Evolutionary conservation across 257 asterid genomes (phyloP).

Genomic region (Solanum chmielewskii): DNA sequence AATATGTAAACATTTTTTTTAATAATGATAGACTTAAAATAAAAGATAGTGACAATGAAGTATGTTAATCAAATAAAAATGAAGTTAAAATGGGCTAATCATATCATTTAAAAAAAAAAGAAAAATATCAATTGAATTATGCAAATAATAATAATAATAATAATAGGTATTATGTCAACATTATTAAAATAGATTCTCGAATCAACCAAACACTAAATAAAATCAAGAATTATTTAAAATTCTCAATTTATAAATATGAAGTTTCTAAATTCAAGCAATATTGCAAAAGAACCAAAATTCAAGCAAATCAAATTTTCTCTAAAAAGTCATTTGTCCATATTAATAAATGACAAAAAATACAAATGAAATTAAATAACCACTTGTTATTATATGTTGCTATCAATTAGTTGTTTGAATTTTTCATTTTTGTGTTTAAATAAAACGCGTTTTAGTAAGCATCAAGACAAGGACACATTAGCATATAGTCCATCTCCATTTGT

Average conservation of each 20-base stretch:
- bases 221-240: neutral
- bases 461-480: neutral
- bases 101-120: neutral
- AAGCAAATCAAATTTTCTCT: neutral
- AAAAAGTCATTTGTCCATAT: neutral
- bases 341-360: neutral
- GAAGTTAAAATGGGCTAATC: neutral
- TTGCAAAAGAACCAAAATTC: neutral
- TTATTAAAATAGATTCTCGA: neutral
- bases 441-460: neutral
- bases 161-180: neutral
- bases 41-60: neutral
- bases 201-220: neutral
- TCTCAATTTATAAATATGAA: neutral
- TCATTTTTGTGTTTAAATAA: neutral
- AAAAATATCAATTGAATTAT: neutral
- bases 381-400: neutral
- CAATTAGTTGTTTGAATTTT: neutral
- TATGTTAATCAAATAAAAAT: neutral
- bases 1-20: neutral
- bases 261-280: neutral
- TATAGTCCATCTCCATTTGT: neutral
- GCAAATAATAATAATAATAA: neutral
- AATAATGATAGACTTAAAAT: neutral
- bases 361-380: neutral